A percentile compares a stretch with the other conserved stretches of the same genome.
These are phyloP conservation scores for Penicillium sclerotiorum DNA, from an alignment of 2,329 filamentous ascomycete species.

Conservation along the genomic window DNA sequence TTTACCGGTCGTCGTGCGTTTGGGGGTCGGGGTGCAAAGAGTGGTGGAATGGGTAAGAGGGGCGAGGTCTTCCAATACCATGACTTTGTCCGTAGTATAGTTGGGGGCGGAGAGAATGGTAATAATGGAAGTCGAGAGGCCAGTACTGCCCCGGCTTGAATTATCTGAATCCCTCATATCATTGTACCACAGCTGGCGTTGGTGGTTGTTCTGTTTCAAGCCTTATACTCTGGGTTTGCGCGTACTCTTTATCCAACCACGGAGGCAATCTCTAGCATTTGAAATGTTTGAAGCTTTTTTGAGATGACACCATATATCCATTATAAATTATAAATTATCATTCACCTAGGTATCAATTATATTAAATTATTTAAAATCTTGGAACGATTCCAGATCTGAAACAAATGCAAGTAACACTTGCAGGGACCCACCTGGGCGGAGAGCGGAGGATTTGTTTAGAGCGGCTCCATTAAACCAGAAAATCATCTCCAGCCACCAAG, in stretches of 20 bases:
- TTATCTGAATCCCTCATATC: conserved; percentile 8
- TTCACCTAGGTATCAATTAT: background rate
- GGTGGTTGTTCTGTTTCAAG: conserved; percentile 3
- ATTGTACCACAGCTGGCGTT: conserved; percentile 17
- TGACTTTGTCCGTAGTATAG: conserved; percentile 79
- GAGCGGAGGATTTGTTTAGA: no score
- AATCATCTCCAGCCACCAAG: conserved; percentile 25
- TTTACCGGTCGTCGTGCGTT: conserved; percentile 86
- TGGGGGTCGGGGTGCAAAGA: conserved; percentile 55
- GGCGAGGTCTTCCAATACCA: conserved; percentile 93
- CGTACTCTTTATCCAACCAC: background rate
- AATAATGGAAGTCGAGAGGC: conserved; percentile 28
- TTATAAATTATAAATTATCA: no score
- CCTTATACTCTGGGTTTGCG: conserved; percentile 6
- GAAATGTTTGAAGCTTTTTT: no score
- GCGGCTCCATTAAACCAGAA: no score
- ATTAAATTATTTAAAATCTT: background rate
- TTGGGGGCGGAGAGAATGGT: conserved; percentile 55
- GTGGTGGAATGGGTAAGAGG: conserved; percentile 60
- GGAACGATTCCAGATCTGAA: no score
- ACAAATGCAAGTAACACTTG: no score
- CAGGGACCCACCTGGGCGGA: no score
- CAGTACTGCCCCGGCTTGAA: conserved; percentile 16
- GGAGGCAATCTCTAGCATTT: no score
- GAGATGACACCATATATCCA: no score